Percentiles rank a stretch among this genome's conserved stretches.
Conservation (phyloP, 2,329 filamentous ascomycete species). For the Periconia sp. region DNA sequence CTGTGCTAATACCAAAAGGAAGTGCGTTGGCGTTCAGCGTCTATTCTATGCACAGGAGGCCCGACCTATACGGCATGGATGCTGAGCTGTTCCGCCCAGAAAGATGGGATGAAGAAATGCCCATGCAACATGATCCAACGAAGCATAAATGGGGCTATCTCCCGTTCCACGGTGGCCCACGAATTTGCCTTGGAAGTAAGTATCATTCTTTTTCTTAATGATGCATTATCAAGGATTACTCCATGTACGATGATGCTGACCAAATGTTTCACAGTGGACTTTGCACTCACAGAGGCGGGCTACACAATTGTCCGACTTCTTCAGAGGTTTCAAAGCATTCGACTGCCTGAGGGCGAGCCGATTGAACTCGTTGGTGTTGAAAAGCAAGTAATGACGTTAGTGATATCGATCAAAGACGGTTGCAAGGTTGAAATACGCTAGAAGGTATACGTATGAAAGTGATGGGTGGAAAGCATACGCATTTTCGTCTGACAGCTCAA, state of each 20-base stretch:
- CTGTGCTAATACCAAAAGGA: slow-evolving; percentile 36
- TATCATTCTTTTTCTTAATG: slow-evolving; percentile 5
- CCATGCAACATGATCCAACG: slow-evolving; percentile 17
- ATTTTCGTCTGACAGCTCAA: not conserved
- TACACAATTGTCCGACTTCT: slow-evolving; percentile 22
- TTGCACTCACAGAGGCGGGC: slow-evolving; percentile 25
- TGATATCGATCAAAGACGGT: slow-evolving; percentile 28
- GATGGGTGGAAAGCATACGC: too few species aligned
- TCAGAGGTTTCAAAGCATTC: slow-evolving; percentile 25
- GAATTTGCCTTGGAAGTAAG: slow-evolving; percentile 26
- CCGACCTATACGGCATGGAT: slow-evolving; percentile 25
- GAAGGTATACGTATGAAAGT: not conserved
- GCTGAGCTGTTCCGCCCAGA: slow-evolving; percentile 20
- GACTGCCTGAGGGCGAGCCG: slow-evolving; percentile 18
- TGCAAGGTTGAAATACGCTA: slow-evolving; percentile 24
- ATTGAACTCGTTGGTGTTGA: slow-evolving; percentile 22
- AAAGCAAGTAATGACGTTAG: slow-evolving; percentile 26
- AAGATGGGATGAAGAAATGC: slow-evolving; percentile 26
- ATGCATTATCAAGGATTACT: too few species aligned
- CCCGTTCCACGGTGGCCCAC: slow-evolving; percentile 27
- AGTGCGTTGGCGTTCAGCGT: slow-evolving; percentile 22
- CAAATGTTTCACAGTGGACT: slow-evolving; percentile 19
- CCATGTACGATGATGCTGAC: slow-evolving; percentile 4
- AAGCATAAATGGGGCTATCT: slow-evolving; percentile 28
- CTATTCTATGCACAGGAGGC: slow-evolving; percentile 25